Conservation (phyloP, 2,329 filamentous ascomycete species). For the Aspergillus ochraceoroseus region DNA sequence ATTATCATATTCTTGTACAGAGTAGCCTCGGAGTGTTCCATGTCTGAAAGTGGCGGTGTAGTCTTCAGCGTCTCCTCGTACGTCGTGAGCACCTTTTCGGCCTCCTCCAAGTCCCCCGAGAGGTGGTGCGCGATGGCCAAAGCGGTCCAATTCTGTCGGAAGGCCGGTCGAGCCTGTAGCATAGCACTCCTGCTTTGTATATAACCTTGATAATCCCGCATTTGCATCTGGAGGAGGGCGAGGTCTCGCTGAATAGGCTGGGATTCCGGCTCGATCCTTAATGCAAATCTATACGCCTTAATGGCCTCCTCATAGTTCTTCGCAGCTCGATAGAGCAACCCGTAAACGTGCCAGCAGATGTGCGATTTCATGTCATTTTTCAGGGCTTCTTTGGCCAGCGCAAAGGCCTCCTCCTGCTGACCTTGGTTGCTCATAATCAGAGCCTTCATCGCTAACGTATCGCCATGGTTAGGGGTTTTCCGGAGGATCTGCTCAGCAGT, state of each 20-base stretch:
- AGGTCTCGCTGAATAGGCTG: constrained; percentile 90
- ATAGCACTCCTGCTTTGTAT: constrained; percentile 83
- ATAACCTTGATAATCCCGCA: constrained; percentile 92
- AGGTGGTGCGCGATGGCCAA: constrained; percentile 90
- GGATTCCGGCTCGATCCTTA: constrained; percentile 89
- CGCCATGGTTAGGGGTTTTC: constrained; percentile 92
- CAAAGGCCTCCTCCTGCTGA: constrained; percentile 90
- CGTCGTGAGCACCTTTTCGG: constrained; percentile 83
- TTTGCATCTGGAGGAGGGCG: constrained; percentile 89
- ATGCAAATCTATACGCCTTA: constrained; percentile 96
- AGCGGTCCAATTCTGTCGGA: constrained; percentile 96
- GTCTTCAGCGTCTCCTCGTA: constrained; percentile 91
- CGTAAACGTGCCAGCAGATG: constrained; percentile 99
- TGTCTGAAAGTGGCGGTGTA: constrained; percentile 68
- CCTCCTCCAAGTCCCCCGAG: constrained; percentile 74
- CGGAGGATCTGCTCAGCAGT: constrained; percentile 92
- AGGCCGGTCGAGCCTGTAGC: constrained; percentile 73
- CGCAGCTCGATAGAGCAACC: constrained; percentile 81
- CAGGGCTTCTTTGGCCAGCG: constrained; percentile 83
- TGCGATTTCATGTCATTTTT: constrained; percentile 98
- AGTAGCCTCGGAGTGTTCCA: constrained; percentile 88
- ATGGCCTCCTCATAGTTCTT: constrained; percentile 99
- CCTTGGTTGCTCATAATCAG: constrained; percentile 90
- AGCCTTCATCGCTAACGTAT: constrained; percentile 98
- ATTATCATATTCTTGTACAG: constrained; percentile 96